Base-by-base conservation (phyloP, 129 eudicot species). In the Chrysanthemum makinoi region DNA sequence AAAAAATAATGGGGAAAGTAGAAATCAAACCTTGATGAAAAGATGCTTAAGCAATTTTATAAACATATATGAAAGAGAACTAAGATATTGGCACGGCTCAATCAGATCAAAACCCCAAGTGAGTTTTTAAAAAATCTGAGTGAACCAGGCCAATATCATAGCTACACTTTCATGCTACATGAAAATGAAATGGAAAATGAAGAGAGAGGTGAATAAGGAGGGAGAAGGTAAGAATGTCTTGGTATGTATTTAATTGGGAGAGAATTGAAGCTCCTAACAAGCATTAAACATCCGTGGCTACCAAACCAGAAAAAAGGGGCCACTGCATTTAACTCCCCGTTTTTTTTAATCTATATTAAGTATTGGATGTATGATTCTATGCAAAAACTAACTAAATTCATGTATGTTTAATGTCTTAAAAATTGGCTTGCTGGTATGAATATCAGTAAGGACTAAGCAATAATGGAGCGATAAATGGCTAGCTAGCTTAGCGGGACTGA, bases 1-100 rank as follows among this genome's bases (percentile, higher is more conserved):
- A 2, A 64, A 3, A 39, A 5, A 53, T 35, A 2, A 22, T 22
- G n/a, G 5, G 7, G 70, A 15, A 20, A 24, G 17, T 60, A 48
- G 56, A 52, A 14, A 52, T 51, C 65, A 18, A 63, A 74, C 71
- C 78, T 39, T 20, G 17, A 46, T 54, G 46, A 20, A 65, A 24
- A 30, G 58, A 75, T 15, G 18, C 15, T 30, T 8, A 5, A 5
- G 6, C 1, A 58, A 56, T 3, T 10, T 50, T 43, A 20, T 18
- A 69, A 22, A 56, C 15, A 60, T 47, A 62, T 66, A 81, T 80
- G 91, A 83, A 81, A 78, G 76, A 49, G 82, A 74, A 81, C 77
- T 80, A 22, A 80, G 86, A 86, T 86, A 86, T 86, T 86, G 91
- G 84, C 91, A 81, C 88, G 91, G 91, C 91, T 83, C 91, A 86